Evolutionary conservation across 257 asterid species (phyloP), one percentile per base, ranked within the genome.

Genomic region (Salvia splendens): DNA sequence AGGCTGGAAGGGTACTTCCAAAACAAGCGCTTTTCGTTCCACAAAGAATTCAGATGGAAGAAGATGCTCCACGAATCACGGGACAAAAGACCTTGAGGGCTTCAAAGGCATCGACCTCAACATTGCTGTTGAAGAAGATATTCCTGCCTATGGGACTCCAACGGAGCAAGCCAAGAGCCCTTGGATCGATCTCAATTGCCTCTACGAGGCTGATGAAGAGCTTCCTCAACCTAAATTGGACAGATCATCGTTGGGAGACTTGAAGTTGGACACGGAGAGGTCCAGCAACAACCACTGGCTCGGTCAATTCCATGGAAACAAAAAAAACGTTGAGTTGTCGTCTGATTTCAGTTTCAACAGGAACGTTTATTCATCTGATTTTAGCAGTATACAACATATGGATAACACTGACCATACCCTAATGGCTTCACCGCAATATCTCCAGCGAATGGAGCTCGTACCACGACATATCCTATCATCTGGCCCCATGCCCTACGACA

Each of bases 71-170:
- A 67, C 16, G 15, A 53, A 54, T 61, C 14, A 64, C 32, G 33
- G 41, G 32, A 60, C 76, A 46, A 66, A 52, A 24, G 59, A 61
- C 5, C 33, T 48, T 2, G 40, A 16, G 33, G 50, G 74, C 9
- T 74, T 76, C 17, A 63, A 79, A n/a, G 89, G 80, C 5, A 49
- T 86, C 11, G 88, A 84, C 74, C 88, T 86, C 75, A 86, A 86
- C 71, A 73, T 84, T 70, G 82, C 85, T 71, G 79, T 77, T 35
- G 67, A 35, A 48, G 94, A 82, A 24, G 90, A 83, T 62, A 40
- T 5, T 66, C 36, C 70, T 52, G 43, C 56, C 14, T 47, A 51
- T 2, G 81, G 52, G 45, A 15, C 47, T 28, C 67, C 71, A 40
- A 15, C 6, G 12, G 73, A 65, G 64, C 28, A 4, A 42, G 53